phyloP scores from a whole-genome alignment of 208 protist species.

The Leptomonas pyrrhocoris region DNA sequence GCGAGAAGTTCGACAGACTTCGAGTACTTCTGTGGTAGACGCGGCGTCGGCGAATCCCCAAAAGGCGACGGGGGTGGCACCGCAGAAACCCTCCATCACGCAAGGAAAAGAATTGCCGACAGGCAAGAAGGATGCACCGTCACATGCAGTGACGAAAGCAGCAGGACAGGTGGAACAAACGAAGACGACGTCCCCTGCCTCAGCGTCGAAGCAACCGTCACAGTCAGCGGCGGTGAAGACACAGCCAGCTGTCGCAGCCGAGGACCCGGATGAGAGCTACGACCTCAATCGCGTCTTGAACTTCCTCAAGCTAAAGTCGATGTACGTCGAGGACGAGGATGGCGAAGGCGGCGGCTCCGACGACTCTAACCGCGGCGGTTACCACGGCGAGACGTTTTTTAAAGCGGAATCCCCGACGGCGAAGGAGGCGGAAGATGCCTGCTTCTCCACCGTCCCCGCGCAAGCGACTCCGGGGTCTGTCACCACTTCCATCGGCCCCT shows the following conservation, averaged over 20 bases:
- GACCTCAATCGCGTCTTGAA: constrained; percentile 29
- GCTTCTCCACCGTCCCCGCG: constrained; percentile 1
- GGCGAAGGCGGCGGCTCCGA: constrained; percentile 14
- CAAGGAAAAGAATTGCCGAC: too few relatives aligned
- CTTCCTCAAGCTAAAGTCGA: constrained; percentile 25
- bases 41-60: neutral
- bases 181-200: neutral
- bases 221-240: neutral
- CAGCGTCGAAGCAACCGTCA: neutral
- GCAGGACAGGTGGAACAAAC: neutral
- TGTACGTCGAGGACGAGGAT: constrained; percentile 22
- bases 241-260: neutral
- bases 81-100: too few relatives aligned
- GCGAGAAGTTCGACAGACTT: neutral
- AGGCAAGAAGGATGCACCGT: neutral
- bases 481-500: neutral
- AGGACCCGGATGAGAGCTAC: constrained; percentile 29
- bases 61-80: neutral
- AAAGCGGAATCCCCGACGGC: constrained; percentile 8
- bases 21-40: neutral
- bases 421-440: neutral
- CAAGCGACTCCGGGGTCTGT: neutral
- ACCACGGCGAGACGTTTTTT: constrained; percentile 17
- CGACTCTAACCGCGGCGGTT: constrained; percentile 1
- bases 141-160: neutral